These are phyloP conservation scores for Kodamaea restingae DNA, from an alignment of 805 yeast genomes.

Conservation along the genomic window DNA sequence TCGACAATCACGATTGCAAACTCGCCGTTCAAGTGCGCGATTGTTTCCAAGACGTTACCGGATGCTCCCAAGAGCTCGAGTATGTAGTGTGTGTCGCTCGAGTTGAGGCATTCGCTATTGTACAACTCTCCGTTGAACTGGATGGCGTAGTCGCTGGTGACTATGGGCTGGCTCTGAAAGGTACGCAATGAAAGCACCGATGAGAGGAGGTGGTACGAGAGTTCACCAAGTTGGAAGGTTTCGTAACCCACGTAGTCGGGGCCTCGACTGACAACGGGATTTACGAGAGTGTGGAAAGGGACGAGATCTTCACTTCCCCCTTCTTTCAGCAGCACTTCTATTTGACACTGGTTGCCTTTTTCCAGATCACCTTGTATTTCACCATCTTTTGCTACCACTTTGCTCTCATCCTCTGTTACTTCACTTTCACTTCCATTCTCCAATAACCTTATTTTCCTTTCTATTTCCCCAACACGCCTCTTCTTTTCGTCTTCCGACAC, in stretches of 20 bases:
- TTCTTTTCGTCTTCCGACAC: conserved; percentile 13
- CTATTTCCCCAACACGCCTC: conserved; percentile 6
- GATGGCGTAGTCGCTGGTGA: conserved; percentile 31
- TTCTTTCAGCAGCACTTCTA: no score
- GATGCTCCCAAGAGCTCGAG: conserved; percentile 29
- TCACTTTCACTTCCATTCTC: no score
- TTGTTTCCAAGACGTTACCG: conserved; percentile 36
- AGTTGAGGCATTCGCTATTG: conserved; percentile 45
- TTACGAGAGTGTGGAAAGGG: not conserved
- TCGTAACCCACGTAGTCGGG: conserved; percentile 46
- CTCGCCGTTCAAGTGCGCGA: conserved; percentile 66
- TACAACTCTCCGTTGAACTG: conserved; percentile 94
- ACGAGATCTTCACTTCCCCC: no score
- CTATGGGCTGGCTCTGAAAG: conserved; percentile 68
- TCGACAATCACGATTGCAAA: conserved; percentile 66
- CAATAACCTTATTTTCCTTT: not conserved
- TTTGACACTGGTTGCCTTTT: no score
- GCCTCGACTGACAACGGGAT: conserved; percentile 43
- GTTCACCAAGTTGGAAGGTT: conserved; percentile 8
- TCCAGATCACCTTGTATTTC: no score
- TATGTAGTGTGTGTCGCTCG: conserved; percentile 65
- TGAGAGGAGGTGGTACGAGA: conserved; percentile 43
- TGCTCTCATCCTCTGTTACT: no score
- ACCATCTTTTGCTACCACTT: no score
- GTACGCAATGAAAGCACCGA: conserved; percentile 86